A percentile compares a stretch with the other conserved stretches of the same genome.
phyloP scores from a whole-genome alignment of 2,329 filamentous ascomycete species.

The Colletotrichum echinochloae region DNA sequence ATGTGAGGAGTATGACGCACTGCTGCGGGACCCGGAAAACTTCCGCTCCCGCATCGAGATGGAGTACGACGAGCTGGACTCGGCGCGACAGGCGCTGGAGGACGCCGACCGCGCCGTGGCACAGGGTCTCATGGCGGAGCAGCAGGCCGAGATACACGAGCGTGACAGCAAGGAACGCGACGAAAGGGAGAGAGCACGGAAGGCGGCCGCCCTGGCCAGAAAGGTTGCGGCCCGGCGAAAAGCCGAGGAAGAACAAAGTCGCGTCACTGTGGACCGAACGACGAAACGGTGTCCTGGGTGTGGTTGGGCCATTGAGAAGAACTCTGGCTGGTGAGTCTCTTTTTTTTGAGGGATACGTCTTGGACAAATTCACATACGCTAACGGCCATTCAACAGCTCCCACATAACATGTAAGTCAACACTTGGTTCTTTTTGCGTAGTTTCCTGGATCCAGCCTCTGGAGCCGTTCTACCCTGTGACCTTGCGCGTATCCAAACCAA shows the following conservation, averaged over 20 bases:
- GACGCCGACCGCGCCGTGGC: conserved; percentile 56
- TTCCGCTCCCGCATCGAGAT: conserved; percentile 54
- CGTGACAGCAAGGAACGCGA: conserved; percentile 44
- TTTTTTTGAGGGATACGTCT: no score
- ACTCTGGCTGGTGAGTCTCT: conserved; percentile 54
- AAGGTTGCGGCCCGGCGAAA: conserved; percentile 43
- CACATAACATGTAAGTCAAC: conserved; percentile 57
- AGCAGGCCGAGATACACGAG: conserved; percentile 45
- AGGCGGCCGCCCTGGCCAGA: conserved; percentile 43
- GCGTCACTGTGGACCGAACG: conserved; percentile 45
- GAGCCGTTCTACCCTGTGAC: neutral
- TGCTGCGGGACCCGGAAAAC: conserved; percentile 53
- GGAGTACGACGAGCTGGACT: conserved; percentile 57
- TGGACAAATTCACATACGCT: conserved; percentile 31
- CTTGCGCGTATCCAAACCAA: conserved; percentile 18
- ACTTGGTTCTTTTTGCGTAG: neutral
- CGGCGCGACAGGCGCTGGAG: conserved; percentile 60
- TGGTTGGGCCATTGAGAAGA: conserved; percentile 54
- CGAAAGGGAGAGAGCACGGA: conserved; percentile 45
- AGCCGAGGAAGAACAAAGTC: conserved; percentile 52
- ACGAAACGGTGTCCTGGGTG: conserved; percentile 56
- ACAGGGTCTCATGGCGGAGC: conserved; percentile 48
- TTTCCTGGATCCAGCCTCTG: neutral
- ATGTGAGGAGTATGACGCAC: conserved; percentile 57
- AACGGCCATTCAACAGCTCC: conserved; percentile 46